phyloP scores from a whole-genome alignment of 352 stramenopile species.

The Stramenopiles sp. region DNA sequence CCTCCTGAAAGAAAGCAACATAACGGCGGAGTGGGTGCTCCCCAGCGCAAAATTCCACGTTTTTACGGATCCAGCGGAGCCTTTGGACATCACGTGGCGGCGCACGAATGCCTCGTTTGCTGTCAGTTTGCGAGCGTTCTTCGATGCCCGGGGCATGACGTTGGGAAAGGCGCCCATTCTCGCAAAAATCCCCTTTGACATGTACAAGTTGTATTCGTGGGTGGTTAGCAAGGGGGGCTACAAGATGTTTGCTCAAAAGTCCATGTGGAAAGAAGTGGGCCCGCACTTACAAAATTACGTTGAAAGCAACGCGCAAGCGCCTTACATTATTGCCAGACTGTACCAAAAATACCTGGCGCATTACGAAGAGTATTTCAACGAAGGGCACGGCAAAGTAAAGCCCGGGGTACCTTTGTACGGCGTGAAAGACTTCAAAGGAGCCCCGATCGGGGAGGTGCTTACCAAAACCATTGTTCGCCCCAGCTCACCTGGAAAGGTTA shows the following conservation, averaged over 20 bases:
- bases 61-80: neutral
- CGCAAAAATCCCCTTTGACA: neutral
- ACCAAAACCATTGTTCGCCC: neutral
- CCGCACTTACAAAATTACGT: neutral
- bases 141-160: neutral
- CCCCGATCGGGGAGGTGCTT: neutral
- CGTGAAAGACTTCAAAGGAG: neutral
- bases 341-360: neutral
- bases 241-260: neutral
- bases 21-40: too few relatives aligned
- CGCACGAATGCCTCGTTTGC: neutral
- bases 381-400: neutral
- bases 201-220: neutral
- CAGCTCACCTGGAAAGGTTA: neutral
- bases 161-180: neutral
- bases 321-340: neutral
- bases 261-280: neutral
- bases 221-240: neutral
- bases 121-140: neutral
- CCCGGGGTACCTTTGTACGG: neutral
- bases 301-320: neutral
- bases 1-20: too few relatives aligned
- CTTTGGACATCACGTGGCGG: neutral
- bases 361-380: neutral
- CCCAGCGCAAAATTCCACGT: too few relatives aligned